Evolutionary conservation across 192 early-diverging fungal species (phyloP).

Genomic region (Bifiguratus adelaidae): DNA sequence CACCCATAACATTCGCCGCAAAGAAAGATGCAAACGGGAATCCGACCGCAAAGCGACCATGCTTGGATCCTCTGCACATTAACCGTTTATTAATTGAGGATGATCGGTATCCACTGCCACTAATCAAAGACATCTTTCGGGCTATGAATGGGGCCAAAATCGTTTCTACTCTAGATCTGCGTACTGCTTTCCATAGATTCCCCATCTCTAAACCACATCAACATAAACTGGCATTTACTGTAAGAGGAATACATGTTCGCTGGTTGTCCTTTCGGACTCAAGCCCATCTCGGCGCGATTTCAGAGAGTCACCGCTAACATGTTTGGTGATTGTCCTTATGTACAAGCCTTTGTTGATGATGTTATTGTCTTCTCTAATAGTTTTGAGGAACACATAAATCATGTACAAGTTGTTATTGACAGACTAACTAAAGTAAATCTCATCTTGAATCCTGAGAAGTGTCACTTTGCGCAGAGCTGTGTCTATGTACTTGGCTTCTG

Average conservation of each 20-base stretch:
- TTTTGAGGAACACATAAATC: neutral
- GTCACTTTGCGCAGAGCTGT: conserved; percentile 8
- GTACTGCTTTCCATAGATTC: conserved; percentile 1
- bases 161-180: conserved; percentile 5
- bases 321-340: conserved; percentile 9
- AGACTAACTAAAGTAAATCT: conserved; percentile 4
- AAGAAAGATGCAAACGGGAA: conserved; percentile 11
- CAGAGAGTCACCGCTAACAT: conserved; percentile 5
- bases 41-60: conserved; percentile 5
- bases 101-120: conserved; percentile 9
- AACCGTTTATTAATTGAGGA: conserved; percentile 1
- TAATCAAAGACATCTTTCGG: conserved; percentile 5
- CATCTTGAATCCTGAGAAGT: conserved; percentile 15
- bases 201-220: neutral
- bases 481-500: conserved; percentile 6
- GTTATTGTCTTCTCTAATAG: conserved; percentile 3
- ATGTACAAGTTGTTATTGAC: conserved; percentile 1
- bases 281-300: conserved; percentile 7
- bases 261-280: conserved; percentile 14
- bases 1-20: conserved; percentile 6
- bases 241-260: conserved; percentile 11
- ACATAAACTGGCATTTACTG: conserved; percentile 9
- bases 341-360: conserved; percentile 9
- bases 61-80: conserved; percentile 7
- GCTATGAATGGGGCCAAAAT: neutral